These are phyloP conservation scores for Anthoceros angustus DNA, from an alignment of 225 moss, liverwort and hornwort genomes.

Conservation along the genomic window DNA sequence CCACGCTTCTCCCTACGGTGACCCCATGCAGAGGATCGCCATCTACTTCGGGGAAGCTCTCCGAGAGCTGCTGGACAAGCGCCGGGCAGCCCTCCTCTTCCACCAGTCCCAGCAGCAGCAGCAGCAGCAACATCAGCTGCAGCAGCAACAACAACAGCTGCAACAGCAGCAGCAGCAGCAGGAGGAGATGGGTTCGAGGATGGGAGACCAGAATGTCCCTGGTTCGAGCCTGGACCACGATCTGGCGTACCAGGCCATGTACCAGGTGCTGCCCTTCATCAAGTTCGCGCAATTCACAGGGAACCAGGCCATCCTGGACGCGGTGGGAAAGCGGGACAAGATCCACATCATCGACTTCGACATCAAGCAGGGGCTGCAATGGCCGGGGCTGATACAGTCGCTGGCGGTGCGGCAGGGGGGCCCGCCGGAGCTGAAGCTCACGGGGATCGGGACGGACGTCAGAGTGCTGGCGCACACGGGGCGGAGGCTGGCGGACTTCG, in stretches of 20 bases:
- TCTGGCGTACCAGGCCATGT: conserved; percentile 56
- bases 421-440: conserved; percentile 31
- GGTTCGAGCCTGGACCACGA: conserved; percentile 15
- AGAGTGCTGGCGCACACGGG: conserved; percentile 26
- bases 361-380: conserved; percentile 62
- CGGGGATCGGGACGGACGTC: conserved; percentile 40
- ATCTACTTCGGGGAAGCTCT: conserved; percentile 24
- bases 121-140: not conserved
- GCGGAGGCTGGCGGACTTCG: conserved; percentile 44
- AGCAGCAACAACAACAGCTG: not conserved
- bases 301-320: conserved; percentile 65
- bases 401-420: conserved; percentile 36
- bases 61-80: conserved; percentile 10
- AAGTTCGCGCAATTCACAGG: conserved; percentile 76
- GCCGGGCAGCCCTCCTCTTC: not conserved
- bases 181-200: not conserved
- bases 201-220: conserved; percentile 4
- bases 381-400: conserved; percentile 68
- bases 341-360: conserved; percentile 66
- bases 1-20: conserved; percentile 17
- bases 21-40: conserved; percentile 20
- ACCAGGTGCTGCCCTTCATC: conserved; percentile 44
- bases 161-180: conserved; percentile 1
- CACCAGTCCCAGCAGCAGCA: not conserved
- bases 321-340: conserved; percentile 24